A percentile compares a stretch with the other conserved stretches of the same genome.
phyloP scores from a whole-genome alignment of 2,329 filamentous ascomycete species.

The Fusarium sp. region DNA sequence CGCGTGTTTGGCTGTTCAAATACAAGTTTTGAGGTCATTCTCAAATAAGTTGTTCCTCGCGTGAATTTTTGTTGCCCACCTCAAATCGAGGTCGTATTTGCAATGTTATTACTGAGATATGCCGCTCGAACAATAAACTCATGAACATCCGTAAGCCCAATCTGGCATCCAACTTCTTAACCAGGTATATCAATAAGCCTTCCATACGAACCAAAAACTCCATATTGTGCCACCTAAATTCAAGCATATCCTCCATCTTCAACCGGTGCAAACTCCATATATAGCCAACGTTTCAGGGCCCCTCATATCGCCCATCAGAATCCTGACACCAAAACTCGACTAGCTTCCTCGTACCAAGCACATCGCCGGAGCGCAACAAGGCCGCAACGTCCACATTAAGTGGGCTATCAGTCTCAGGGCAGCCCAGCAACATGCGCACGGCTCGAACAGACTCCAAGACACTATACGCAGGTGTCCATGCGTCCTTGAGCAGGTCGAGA shows the following conservation, averaged over 20 bases:
- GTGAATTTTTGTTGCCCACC: neutral
- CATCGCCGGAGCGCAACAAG: slow-evolving; percentile 74
- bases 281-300: slow-evolving; percentile 36
- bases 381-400: slow-evolving; percentile 82
- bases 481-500: slow-evolving; percentile 81
- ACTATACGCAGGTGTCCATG: slow-evolving; percentile 88
- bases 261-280: neutral
- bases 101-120: neutral
- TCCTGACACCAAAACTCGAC: slow-evolving; percentile 74
- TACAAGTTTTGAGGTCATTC: neutral
- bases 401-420: slow-evolving; percentile 77
- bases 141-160: slow-evolving; percentile 9
- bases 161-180: neutral
- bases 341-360: slow-evolving; percentile 72
- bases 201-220: slow-evolving; percentile 25
- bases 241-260: neutral
- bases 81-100: neutral
- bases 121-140: slow-evolving; percentile 13
- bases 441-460: slow-evolving; percentile 78
- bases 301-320: slow-evolving; percentile 49
- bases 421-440: slow-evolving; percentile 71
- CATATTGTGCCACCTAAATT: neutral
- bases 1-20: neutral
- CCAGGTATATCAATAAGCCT: neutral
- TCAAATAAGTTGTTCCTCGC: neutral